Evolutionary conservation across 108 stramenopile genomes (phyloP).

Genomic region (Aureococcus anophagefferens): DNA sequence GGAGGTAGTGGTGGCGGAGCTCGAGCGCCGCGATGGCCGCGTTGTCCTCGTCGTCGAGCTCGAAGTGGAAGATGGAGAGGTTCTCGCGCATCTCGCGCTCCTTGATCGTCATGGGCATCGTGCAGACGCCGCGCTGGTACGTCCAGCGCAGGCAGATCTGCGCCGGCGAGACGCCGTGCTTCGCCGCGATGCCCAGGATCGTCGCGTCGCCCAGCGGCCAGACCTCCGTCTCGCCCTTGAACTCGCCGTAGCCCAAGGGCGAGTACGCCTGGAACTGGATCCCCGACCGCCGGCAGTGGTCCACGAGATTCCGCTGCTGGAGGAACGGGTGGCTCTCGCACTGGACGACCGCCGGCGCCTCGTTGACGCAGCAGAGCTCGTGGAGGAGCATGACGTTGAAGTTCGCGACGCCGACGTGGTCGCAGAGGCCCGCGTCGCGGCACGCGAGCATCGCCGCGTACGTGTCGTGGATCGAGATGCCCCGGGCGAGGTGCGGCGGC

Average conservation of each 20-base stretch:
- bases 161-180: constrained; percentile 15
- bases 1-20: too few relatives aligned
- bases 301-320: constrained; percentile 17
- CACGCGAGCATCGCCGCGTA: too few relatives aligned
- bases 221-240: too few relatives aligned
- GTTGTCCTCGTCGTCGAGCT: constrained; percentile 19
- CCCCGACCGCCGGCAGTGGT: constrained; percentile 7
- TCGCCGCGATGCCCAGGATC: constrained; percentile 12
- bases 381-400: constrained; percentile 4
- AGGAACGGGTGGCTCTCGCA: constrained; percentile 30
- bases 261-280: constrained; percentile 25
- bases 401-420: constrained; percentile 33
- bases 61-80: constrained; percentile 9
- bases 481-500: too few relatives aligned
- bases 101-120: constrained; percentile 21
- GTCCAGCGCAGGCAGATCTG: constrained; percentile 26
- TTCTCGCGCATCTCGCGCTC: constrained; percentile 8
- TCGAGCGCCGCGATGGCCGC: constrained; percentile 2
- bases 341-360: neutral
- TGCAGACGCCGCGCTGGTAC: constrained; percentile 15
- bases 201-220: neutral
- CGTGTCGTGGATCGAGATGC: too few relatives aligned
- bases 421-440: too few relatives aligned
- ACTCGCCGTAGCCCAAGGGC: too few relatives aligned
- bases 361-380: constrained; percentile 1